A percentile compares a stretch with the other conserved stretches of the same genome.
Evolutionary conservation across 176 grass and related monocot genomes (phyloP).

Genomic region (Rhynchospora pubera): DNA sequence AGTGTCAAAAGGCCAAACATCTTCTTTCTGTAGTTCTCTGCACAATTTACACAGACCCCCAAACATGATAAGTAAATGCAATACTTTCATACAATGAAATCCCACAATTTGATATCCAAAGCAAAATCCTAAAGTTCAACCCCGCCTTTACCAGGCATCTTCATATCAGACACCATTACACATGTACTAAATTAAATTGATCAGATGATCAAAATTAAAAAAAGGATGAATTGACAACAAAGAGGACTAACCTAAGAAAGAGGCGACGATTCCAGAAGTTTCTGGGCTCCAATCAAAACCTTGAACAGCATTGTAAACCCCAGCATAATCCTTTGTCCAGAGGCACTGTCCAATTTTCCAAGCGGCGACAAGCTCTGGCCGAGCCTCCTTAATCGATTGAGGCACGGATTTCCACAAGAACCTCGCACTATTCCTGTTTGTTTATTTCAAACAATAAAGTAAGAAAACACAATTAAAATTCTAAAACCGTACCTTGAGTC

Average conservation of each 20-base stretch:
- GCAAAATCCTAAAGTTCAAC: neutral
- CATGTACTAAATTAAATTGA: neutral
- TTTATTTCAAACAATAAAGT: neutral
- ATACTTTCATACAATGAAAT: neutral
- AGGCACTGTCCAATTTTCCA: constrained; percentile 86
- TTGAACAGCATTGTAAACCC: constrained; percentile 43
- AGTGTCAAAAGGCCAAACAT: constrained; percentile 79
- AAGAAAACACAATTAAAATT: neutral
- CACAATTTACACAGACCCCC: constrained; percentile 10
- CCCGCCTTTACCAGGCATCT: neutral
- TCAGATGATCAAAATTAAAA: too few species aligned
- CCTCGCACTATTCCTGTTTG: constrained; percentile 78
- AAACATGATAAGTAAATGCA: neutral
- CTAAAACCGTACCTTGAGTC: neutral
- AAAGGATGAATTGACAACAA: neutral
- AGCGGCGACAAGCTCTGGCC: constrained; percentile 53
- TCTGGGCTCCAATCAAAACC: constrained; percentile 67
- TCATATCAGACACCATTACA: neutral
- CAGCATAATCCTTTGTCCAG: constrained; percentile 72
- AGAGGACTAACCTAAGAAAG: constrained; percentile 59
- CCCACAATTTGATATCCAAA: neutral
- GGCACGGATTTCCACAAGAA: constrained; percentile 81
- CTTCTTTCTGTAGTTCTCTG: constrained; percentile 93
- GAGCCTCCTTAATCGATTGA: constrained; percentile 61
- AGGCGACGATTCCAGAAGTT: constrained; percentile 38